Conservation (phyloP, 2,329 filamentous ascomycete species). For the Xylaria multiplex region DNA sequence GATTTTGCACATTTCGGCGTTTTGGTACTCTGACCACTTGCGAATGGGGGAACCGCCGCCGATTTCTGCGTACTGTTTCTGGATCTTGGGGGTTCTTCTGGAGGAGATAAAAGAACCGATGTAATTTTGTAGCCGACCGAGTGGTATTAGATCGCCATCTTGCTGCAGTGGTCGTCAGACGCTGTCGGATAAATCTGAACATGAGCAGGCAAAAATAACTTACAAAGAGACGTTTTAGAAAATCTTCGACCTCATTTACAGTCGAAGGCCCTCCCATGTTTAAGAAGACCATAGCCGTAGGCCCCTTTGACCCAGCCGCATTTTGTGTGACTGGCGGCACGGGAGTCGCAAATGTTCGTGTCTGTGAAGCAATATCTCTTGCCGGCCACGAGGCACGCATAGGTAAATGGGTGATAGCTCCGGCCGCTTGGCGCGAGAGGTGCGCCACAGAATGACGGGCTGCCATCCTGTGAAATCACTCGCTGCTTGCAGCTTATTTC, state of each 20-base stretch:
- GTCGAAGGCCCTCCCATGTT: constrained; percentile 98
- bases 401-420: constrained; percentile 40
- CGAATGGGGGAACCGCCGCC: constrained; percentile 97
- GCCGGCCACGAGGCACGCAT: constrained; percentile 40
- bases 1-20: constrained; percentile 95
- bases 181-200: neutral
- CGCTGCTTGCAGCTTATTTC: neutral
- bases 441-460: constrained; percentile 53
- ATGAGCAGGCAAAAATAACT: constrained; percentile 46
- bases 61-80: constrained; percentile 94
- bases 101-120: constrained; percentile 87
- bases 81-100: constrained; percentile 92
- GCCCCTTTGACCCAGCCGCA: constrained; percentile 75
- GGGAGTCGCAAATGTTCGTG: constrained; percentile 65
- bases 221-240: constrained; percentile 92
- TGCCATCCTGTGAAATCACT: constrained; percentile 50
- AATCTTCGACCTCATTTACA: constrained; percentile 86
- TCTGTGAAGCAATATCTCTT: constrained; percentile 50
- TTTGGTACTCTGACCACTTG: constrained; percentile 97
- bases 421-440: constrained; percentile 50
- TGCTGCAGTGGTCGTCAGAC: constrained; percentile 63
- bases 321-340: constrained; percentile 84
- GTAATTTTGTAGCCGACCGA: constrained; percentile 90
- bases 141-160: constrained; percentile 93
- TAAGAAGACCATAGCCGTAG: constrained; percentile 97